phyloP scores from a whole-genome alignment of 805 yeast genomes.

The Kodamaea neixiangensis region DNA sequence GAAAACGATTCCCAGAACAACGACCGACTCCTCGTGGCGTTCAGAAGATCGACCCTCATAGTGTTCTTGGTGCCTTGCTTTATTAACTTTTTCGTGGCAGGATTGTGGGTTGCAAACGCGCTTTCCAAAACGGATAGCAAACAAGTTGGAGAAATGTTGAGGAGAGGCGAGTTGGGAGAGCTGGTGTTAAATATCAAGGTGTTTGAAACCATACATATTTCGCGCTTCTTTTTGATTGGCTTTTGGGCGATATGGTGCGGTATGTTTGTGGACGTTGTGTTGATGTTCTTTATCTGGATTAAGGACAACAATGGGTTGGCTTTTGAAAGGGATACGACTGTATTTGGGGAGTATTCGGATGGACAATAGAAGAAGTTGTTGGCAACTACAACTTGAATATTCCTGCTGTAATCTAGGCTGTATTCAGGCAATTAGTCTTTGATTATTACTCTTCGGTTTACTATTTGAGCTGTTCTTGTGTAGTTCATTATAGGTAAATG shows the following conservation, averaged over 20 bases:
- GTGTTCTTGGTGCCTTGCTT: constrained; percentile 29
- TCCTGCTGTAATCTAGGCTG: too few relatives aligned
- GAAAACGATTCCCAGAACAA: constrained; percentile 9
- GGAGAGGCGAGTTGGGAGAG: background rate
- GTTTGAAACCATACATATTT: background rate
- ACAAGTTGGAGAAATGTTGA: background rate
- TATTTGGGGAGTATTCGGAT: background rate
- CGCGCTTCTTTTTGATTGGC: background rate
- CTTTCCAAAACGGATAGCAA: background rate
- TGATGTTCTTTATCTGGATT: constrained; percentile 31
- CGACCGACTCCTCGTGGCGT: constrained; percentile 20
- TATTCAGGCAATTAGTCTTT: too few relatives aligned
- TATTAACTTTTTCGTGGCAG: constrained; percentile 2
- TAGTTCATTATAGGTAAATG: too few relatives aligned
- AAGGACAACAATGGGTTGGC: constrained; percentile 31
- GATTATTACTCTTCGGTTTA: too few relatives aligned
- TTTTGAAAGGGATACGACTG: constrained; percentile 16
- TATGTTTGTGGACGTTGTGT: constrained; percentile 15
- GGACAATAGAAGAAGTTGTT: background rate
- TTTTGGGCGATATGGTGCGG: constrained; percentile 15
- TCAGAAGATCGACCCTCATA: constrained; percentile 26
- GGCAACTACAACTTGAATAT: too few relatives aligned
- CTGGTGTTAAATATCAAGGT: background rate
- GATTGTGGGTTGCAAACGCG: background rate
- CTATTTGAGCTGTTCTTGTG: too few relatives aligned